Evolutionary conservation across 257 asterid species (phyloP).

Genomic region (Cordia subcordata): DNA sequence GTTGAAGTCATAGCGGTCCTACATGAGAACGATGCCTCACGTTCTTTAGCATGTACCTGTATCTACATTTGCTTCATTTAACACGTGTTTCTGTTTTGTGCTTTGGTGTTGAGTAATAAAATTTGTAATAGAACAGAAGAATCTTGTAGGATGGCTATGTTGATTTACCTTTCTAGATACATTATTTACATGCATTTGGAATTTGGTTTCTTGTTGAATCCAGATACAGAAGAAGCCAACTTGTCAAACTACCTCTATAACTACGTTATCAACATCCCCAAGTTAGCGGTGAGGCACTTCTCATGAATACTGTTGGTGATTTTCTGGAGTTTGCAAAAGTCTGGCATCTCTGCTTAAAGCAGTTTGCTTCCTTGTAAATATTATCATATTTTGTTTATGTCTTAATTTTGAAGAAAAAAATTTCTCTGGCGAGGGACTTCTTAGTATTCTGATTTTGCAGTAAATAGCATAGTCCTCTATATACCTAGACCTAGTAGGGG

Average conservation of each 20-base stretch:
- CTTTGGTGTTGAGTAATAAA: not conserved
- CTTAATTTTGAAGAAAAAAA: too few species aligned
- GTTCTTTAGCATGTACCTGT: not conserved
- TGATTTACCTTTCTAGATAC: not conserved
- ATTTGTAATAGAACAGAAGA: not conserved
- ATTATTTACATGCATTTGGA: conserved; percentile 7
- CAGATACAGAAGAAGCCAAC: conserved; percentile 47
- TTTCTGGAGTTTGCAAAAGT: too few species aligned
- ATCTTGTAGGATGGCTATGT: not conserved
- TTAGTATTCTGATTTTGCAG: too few species aligned
- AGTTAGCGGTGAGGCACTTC: conserved; percentile 72
- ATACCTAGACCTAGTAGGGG: too few species aligned
- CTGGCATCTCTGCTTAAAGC: too few species aligned
- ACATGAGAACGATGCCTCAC: not conserved
- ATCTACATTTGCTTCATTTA: not conserved
- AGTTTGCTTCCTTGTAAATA: conserved; percentile 4
- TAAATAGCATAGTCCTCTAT: too few species aligned
- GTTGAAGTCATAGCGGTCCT: too few species aligned
- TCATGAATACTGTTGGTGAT: conserved; percentile 42
- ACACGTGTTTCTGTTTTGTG: not conserved
- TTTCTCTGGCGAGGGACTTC: too few species aligned
- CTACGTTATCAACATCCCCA: conserved; percentile 55
- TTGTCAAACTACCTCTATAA: conserved; percentile 58
- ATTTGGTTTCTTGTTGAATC: conserved; percentile 20
- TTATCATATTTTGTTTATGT: not conserved